Evolutionary conservation across 176 grass and related monocot species (phyloP).

Genomic region (Zizania latifolia): DNA sequence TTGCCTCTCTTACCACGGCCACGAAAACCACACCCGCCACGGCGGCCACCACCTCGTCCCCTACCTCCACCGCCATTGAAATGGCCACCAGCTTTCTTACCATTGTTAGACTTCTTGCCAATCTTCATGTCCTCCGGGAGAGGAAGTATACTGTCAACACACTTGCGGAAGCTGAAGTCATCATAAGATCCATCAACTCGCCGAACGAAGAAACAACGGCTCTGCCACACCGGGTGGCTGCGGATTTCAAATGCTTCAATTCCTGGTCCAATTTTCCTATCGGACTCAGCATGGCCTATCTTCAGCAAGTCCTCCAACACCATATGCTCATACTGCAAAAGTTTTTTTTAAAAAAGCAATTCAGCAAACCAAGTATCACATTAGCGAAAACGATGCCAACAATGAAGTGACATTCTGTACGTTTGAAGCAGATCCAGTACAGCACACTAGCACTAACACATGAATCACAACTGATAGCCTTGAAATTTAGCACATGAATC

Average conservation of each 20-base stretch:
- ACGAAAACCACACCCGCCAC: no score
- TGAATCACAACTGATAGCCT: no score
- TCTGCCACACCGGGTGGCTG: constrained; percentile 61
- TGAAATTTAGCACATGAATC: no score
- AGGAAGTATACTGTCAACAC: constrained; percentile 75
- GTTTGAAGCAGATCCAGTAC: not conserved
- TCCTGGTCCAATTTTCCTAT: constrained; percentile 71
- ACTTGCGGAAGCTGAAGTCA: constrained; percentile 99
- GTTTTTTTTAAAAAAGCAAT: not conserved
- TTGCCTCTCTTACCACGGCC: constrained; percentile 40
- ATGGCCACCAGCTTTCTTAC: constrained; percentile 36
- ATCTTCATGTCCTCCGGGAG: constrained; percentile 74
- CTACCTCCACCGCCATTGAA: constrained; percentile 32
- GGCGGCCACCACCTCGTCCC: constrained; percentile 36
- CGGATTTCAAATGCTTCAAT: constrained; percentile 77
- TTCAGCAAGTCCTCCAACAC: constrained; percentile 66
- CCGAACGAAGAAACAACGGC: constrained; percentile 74
- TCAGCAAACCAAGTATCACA: not conserved
- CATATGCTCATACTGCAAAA: constrained; percentile 79
- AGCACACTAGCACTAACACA: not conserved
- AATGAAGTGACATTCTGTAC: not conserved
- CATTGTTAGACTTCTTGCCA: constrained; percentile 15
- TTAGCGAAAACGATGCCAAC: not conserved
- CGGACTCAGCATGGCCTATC: constrained; percentile 67
- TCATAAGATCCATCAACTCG: constrained; percentile 62